Conservation (phyloP, 768 basidiomycete genomes). For the Rhodotorula paludigena region DNA sequence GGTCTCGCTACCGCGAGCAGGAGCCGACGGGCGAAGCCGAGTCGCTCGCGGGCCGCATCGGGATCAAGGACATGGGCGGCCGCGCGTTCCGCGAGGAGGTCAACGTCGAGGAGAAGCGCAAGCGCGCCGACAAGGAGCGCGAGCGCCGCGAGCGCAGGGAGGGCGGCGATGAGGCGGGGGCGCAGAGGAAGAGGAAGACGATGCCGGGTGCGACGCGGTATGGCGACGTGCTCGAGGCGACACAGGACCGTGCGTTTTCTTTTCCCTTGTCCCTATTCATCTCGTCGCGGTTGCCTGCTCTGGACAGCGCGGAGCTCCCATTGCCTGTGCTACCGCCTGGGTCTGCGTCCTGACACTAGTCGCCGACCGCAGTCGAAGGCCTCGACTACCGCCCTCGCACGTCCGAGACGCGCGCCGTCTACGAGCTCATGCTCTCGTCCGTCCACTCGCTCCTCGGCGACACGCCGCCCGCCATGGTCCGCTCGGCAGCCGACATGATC, state of each 20-base stretch:
- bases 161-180: background rate
- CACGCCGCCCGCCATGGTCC: slow-evolving; percentile 91
- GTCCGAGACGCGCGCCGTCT: slow-evolving; percentile 87
- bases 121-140: slow-evolving; percentile 55
- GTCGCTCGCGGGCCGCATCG: slow-evolving; percentile 79
- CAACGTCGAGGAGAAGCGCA: slow-evolving; percentile 89
- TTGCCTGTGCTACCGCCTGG: background rate
- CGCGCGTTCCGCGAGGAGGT: slow-evolving; percentile 55
- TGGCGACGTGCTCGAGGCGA: slow-evolving; percentile 87
- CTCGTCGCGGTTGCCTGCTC: no score
- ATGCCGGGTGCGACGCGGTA: slow-evolving; percentile 59
- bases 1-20: slow-evolving; percentile 57
- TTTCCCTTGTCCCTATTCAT: background rate
- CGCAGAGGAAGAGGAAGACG: slow-evolving; percentile 13
- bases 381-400: slow-evolving; percentile 88
- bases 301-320: background rate
- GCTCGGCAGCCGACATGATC: slow-evolving; percentile 88
- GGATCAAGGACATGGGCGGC: slow-evolving; percentile 6
- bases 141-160: slow-evolving; percentile 20
- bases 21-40: slow-evolving; percentile 97
- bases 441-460: slow-evolving; percentile 80
- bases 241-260: slow-evolving; percentile 58
- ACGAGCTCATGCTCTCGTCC: slow-evolving; percentile 78
- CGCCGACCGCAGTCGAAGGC: slow-evolving; percentile 61
- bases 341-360: background rate